A percentile compares a stretch with the other conserved stretches of the same genome.
These are phyloP conservation scores for Talaromyces sp. DNA, from an alignment of 2,329 filamentous ascomycete species.

Conservation along the genomic window DNA sequence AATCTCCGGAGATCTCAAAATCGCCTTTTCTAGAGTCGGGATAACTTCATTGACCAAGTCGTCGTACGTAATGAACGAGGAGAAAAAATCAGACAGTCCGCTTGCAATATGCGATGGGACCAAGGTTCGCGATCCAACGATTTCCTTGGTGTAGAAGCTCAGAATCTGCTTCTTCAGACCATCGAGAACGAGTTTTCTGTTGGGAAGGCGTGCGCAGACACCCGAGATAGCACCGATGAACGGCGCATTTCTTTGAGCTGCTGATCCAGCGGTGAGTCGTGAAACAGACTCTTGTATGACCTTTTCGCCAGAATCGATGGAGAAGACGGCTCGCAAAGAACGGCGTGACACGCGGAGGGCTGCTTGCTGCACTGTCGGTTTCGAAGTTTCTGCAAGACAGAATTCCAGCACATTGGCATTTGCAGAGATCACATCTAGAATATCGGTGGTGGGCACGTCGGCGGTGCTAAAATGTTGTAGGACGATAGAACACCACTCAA, in stretches of 20 bases:
- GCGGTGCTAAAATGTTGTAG: conserved; percentile 66
- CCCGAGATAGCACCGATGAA: conserved; percentile 83
- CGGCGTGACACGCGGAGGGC: conserved; percentile 73
- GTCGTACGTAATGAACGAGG: conserved; percentile 63
- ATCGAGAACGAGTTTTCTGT: conserved; percentile 58
- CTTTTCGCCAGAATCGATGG: conserved; percentile 53
- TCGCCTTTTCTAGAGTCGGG: conserved; percentile 78
- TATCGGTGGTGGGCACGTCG: conserved; percentile 55
- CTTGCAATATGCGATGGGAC: conserved; percentile 67
- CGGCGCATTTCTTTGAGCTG: conserved; percentile 64
- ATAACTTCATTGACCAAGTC: conserved; percentile 72
- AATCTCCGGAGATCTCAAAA: conserved; percentile 85
- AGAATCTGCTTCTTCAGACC: conserved; percentile 66
- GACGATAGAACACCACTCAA: conserved; percentile 82
- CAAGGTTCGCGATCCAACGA: conserved; percentile 69
- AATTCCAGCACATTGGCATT: conserved; percentile 71
- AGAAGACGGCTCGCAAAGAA: conserved; percentile 69
- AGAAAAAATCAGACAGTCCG: conserved; percentile 77
- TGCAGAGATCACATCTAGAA: conserved; percentile 58
- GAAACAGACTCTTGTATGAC: conserved; percentile 59
- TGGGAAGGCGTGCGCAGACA: conserved; percentile 67
- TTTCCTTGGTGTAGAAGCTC: conserved; percentile 77
- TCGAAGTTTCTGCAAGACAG: conserved; percentile 62
- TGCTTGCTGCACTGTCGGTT: conserved; percentile 61
- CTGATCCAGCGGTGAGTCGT: conserved; percentile 62